These are phyloP conservation scores for Aspergillus japonicus DNA, from an alignment of 2,329 filamentous ascomycete genomes.

Conservation along the genomic window DNA sequence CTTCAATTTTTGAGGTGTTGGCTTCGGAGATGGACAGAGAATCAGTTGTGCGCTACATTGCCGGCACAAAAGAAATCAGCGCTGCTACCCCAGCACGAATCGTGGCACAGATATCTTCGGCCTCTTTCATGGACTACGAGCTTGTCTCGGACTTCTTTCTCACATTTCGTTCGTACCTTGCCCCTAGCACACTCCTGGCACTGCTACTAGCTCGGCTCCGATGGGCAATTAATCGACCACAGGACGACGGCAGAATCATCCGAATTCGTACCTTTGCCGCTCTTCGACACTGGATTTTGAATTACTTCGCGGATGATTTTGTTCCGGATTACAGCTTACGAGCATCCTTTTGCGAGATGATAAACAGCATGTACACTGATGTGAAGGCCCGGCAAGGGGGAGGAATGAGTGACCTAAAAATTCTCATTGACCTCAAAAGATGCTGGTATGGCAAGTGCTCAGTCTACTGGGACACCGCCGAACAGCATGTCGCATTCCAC, in stretches of 20 bases:
- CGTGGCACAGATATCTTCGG: slow-evolving; percentile 94
- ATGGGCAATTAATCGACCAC: slow-evolving; percentile 78
- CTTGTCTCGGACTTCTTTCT: slow-evolving; percentile 97
- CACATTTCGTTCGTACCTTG: slow-evolving; percentile 85
- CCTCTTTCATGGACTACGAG: slow-evolving; percentile 94
- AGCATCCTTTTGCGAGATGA: slow-evolving; percentile 71
- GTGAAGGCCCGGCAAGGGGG: slow-evolving; percentile 53
- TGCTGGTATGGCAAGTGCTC: slow-evolving; percentile 93
- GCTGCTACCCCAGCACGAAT: slow-evolving; percentile 88
- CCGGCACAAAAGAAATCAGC: slow-evolving; percentile 69
- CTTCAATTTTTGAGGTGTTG: slow-evolving; percentile 73
- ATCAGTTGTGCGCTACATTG: slow-evolving; percentile 77
- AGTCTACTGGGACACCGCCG: slow-evolving; percentile 78
- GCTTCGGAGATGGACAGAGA: slow-evolving; percentile 80
- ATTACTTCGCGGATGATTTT: slow-evolving; percentile 97
- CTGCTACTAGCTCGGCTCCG: slow-evolving; percentile 81
- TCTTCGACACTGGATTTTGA: slow-evolving; percentile 93
- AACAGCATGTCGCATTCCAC: slow-evolving; percentile 59
- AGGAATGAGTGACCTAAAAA: slow-evolving; percentile 71
- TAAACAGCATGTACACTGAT: slow-evolving; percentile 64
- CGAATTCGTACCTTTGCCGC: slow-evolving; percentile 94
- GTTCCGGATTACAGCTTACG: slow-evolving; percentile 72
- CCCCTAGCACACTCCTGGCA: slow-evolving; percentile 70
- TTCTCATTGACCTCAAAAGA: slow-evolving; percentile 90
- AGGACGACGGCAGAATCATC: slow-evolving; percentile 90